Evolutionary conservation across 1,284 basidiomycete genomes (phyloP).

Genomic region (Moesziomyces sp.): DNA sequence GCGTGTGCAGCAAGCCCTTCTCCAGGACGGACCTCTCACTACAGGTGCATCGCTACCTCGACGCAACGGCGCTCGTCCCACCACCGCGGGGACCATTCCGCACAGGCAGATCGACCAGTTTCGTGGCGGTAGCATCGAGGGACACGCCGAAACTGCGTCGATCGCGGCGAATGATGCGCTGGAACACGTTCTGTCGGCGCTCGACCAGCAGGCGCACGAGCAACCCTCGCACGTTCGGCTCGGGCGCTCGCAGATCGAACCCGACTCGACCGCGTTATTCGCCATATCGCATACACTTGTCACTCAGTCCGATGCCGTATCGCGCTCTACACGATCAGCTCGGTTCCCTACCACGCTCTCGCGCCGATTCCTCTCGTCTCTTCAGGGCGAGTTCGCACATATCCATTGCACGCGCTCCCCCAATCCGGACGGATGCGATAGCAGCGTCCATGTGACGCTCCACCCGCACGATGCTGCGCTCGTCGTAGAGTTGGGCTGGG

Average conservation of each 20-base stretch:
- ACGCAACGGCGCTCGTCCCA: constrained; percentile 19
- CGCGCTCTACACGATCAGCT: constrained; percentile 39
- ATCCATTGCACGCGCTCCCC: constrained; percentile 19
- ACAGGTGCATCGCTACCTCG: constrained; percentile 14
- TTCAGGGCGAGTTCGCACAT: constrained; percentile 46
- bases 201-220: constrained; percentile 8
- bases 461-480: constrained; percentile 40
- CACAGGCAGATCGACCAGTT: constrained; percentile 48
- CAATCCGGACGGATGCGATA: constrained; percentile 14
- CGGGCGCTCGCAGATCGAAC: constrained; percentile 21
- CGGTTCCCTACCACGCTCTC: constrained; percentile 23
- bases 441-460: constrained; percentile 46
- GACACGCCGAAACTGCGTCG: neutral
- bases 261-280: constrained; percentile 29
- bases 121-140: neutral
- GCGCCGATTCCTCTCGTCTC: constrained; percentile 27
- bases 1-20: neutral
- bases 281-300: constrained; percentile 41
- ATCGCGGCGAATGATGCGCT: constrained; percentile 14
- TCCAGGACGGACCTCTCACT: constrained; percentile 1
- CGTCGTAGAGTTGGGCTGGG: constrained; percentile 46
- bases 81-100: constrained; percentile 21
- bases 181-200: neutral
- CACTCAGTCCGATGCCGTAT: constrained; percentile 16
- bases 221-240: constrained; percentile 32